phyloP scores from a whole-genome alignment of 176 grass and related monocot species.

The Oryza glaberrima region DNA sequence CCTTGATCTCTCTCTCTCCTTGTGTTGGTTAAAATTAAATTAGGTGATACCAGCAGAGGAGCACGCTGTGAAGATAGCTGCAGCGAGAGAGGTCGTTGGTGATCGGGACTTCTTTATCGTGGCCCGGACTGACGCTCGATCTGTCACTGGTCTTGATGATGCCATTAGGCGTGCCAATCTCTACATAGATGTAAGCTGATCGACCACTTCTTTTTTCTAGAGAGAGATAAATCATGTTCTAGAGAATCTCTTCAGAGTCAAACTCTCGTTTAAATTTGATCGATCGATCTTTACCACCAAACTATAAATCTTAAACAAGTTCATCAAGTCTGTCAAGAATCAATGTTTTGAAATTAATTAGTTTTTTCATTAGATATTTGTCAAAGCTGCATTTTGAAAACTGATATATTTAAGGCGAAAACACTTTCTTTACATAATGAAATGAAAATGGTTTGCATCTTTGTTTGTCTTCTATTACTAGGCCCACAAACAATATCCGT shows the following conservation, averaged over 20 bases:
- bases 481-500: no score
- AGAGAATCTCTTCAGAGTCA: not conserved
- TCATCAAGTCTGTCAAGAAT: not conserved
- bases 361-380: no score
- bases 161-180: constrained; percentile 56
- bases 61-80: constrained; percentile 57
- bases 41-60: constrained; percentile 61
- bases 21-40: not conserved
- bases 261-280: not conserved
- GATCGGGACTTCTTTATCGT: constrained; percentile 56
- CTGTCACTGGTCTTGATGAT: constrained; percentile 30
- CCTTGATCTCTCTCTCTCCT: not conserved
- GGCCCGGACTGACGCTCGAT: constrained; percentile 55
- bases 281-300: not conserved
- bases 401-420: no score
- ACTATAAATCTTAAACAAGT: not conserved
- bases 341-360: not conserved
- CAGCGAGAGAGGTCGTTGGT: constrained; percentile 51
- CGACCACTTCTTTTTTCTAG: not conserved
- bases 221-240: not conserved
- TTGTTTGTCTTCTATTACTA: no score
- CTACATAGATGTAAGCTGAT: constrained; percentile 51
- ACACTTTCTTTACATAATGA: no score
- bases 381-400: no score
- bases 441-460: no score